Evolutionary conservation across 2,329 filamentous ascomycete species (phyloP).

Genomic region (Claviceps sp.): DNA sequence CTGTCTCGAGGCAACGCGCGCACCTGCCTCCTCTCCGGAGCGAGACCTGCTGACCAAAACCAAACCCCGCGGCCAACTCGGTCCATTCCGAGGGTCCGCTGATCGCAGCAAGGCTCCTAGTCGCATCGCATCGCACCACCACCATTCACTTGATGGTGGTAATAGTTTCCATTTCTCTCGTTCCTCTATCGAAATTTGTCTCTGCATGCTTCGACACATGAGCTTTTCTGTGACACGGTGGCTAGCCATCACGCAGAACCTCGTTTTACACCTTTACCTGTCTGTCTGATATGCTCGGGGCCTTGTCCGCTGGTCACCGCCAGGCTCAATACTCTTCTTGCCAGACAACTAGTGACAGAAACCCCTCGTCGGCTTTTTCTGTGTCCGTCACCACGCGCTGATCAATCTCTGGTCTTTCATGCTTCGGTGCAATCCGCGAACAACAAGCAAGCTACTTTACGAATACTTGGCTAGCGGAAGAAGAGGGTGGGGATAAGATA

Average conservation of each 20-base stretch:
- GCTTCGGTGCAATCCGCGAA: neutral
- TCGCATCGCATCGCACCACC: slow-evolving; percentile 3
- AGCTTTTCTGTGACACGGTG: slow-evolving; percentile 2
- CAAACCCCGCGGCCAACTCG: slow-evolving; percentile 4
- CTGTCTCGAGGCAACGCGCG: neutral
- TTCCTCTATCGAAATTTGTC: neutral
- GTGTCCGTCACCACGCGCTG: neutral
- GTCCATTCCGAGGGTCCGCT: slow-evolving; percentile 6
- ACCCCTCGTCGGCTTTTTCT: neutral
- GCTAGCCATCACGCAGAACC: neutral
- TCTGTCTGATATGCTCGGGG: neutral
- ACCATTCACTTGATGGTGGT: neutral
- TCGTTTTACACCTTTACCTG: neutral
- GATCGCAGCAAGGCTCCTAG: slow-evolving; percentile 5
- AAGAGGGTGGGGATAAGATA: neutral
- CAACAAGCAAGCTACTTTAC: neutral
- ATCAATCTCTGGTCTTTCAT: neutral
- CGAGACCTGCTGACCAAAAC: slow-evolving; percentile 9
- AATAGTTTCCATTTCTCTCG: neutral
- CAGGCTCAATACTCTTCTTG: neutral
- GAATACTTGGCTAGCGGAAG: neutral
- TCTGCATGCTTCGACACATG: slow-evolving; percentile 3
- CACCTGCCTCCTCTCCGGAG: neutral
- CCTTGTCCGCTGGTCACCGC: neutral
- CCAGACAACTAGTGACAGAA: neutral